These are phyloP conservation scores for Suhomyces coccinellae DNA, from an alignment of 1,139 yeast genomes.

Conservation along the genomic window DNA sequence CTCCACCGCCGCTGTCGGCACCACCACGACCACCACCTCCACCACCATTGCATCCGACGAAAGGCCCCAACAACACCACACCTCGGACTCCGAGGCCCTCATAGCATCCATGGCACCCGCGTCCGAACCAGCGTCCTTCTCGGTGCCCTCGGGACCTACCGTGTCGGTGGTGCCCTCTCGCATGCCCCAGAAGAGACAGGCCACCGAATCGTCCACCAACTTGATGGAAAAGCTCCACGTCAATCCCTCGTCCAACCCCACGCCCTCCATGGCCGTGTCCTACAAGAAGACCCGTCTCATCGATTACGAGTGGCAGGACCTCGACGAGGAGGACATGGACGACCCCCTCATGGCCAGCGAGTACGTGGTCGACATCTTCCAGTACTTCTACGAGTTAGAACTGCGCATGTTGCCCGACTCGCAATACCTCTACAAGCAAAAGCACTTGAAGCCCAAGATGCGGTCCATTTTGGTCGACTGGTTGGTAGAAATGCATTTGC, in stretches of 20 bases:
- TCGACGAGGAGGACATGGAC: constrained; percentile 85
- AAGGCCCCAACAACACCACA: background rate
- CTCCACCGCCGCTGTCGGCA: background rate
- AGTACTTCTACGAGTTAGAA: constrained; percentile 75
- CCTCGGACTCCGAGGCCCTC: constrained; percentile 3
- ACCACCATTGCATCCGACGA: constrained; percentile 6
- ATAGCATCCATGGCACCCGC: constrained; percentile 1
- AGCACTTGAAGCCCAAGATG: constrained; percentile 78
- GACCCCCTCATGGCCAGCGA: constrained; percentile 97
- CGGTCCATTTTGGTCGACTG: constrained; percentile 91
- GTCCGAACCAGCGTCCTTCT: background rate
- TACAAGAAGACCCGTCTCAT: constrained; percentile 38
- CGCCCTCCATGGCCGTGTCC: constrained; percentile 16
- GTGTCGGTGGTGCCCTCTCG: constrained; percentile 36
- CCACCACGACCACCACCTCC: no score
- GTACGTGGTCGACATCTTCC: constrained; percentile 85
- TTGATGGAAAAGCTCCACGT: constrained; percentile 43
- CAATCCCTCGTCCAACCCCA: constrained; percentile 16
- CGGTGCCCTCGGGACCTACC: background rate
- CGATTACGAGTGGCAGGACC: constrained; percentile 79
- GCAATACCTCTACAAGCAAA: constrained; percentile 71
- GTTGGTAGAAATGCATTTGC: constrained; percentile 89
- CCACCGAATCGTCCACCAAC: constrained; percentile 55
- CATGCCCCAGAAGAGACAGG: constrained; percentile 56
- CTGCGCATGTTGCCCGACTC: constrained; percentile 75